Percentiles rank a stretch among this genome's conserved stretches.
These are phyloP conservation scores for Ophiorrhiza pumila DNA, from an alignment of 257 asterid genomes.

Conservation along the genomic window DNA sequence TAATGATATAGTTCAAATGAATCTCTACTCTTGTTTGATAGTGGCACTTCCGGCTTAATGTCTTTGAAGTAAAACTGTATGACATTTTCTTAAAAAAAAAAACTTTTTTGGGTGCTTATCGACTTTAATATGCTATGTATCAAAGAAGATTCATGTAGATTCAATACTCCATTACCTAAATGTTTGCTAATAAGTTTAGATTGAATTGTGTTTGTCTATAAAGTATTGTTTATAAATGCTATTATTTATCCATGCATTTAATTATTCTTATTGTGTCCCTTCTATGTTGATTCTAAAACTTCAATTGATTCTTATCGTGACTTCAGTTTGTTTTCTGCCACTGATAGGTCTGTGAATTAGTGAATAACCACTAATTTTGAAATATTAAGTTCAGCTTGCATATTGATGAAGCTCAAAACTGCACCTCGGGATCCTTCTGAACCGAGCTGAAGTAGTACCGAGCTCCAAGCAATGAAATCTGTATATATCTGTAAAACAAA, in stretches of 20 bases:
- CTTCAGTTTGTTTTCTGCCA: not conserved
- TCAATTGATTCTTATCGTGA: not conserved
- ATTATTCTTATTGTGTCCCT: not conserved
- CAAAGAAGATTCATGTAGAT: not conserved
- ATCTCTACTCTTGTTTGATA: not conserved
- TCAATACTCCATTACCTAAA: not conserved
- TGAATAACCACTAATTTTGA: not conserved
- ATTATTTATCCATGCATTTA: not conserved
- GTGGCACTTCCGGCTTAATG: not conserved
- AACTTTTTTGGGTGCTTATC: not conserved
- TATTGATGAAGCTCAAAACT: too few species aligned
- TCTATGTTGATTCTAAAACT: not conserved
- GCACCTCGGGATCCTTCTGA: too few species aligned
- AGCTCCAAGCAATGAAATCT: too few species aligned
- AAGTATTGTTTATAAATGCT: not conserved
- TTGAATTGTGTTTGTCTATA: not conserved
- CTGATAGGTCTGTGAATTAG: conserved; percentile 55
- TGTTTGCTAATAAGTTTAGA: not conserved
- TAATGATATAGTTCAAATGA: not conserved
- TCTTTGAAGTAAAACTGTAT: not conserved
- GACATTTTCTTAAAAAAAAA: not conserved
- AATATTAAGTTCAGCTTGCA: not conserved
- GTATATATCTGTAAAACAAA: too few species aligned
- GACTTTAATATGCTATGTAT: not conserved
- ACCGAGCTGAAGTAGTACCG: too few species aligned